phyloP scores from a whole-genome alignment of 139 green algal species.

The Diplosphaera chodatii region DNA sequence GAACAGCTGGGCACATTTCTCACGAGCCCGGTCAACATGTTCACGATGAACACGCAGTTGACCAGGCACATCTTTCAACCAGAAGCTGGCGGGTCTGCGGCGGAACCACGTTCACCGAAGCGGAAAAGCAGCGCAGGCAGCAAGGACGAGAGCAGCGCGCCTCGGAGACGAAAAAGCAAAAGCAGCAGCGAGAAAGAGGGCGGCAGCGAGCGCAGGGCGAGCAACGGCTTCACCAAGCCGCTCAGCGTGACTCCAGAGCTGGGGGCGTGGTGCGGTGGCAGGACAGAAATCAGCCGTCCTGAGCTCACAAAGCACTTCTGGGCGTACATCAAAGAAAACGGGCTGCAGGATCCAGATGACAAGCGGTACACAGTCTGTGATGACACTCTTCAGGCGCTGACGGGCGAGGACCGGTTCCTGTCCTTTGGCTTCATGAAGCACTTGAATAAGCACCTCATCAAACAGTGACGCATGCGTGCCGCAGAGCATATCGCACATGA shows the following conservation, averaged over 20 bases:
- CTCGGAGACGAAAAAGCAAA: background rate
- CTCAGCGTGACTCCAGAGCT: slow-evolving; percentile 27
- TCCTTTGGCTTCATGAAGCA: slow-evolving; percentile 40
- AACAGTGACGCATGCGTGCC: too few species aligned
- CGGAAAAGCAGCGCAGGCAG: too few species aligned
- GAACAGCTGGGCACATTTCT: slow-evolving; percentile 40
- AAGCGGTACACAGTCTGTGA: slow-evolving; percentile 20
- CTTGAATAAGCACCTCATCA: slow-evolving; percentile 24
- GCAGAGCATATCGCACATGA: too few species aligned
- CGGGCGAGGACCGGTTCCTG: slow-evolving; percentile 37
- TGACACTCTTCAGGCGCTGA: slow-evolving; percentile 21
- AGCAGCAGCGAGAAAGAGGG: background rate
- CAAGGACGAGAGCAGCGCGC: background rate
- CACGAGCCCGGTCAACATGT: slow-evolving; percentile 54
- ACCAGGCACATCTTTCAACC: slow-evolving; percentile 40
- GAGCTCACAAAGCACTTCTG: slow-evolving; percentile 52
- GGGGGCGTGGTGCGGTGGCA: slow-evolving; percentile 30
- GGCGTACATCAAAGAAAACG: slow-evolving; percentile 36
- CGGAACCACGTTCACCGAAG: too few species aligned
- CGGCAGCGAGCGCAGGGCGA: too few species aligned
- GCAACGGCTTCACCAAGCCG: slow-evolving; percentile 39
- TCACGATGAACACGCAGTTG: slow-evolving; percentile 78
- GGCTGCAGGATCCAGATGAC: slow-evolving; percentile 30
- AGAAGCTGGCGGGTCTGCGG: too few species aligned
- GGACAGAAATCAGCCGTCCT: slow-evolving; percentile 22